phyloP scores from a whole-genome alignment of 2,329 filamentous ascomycete species.

The Botrytis fragariae region DNA sequence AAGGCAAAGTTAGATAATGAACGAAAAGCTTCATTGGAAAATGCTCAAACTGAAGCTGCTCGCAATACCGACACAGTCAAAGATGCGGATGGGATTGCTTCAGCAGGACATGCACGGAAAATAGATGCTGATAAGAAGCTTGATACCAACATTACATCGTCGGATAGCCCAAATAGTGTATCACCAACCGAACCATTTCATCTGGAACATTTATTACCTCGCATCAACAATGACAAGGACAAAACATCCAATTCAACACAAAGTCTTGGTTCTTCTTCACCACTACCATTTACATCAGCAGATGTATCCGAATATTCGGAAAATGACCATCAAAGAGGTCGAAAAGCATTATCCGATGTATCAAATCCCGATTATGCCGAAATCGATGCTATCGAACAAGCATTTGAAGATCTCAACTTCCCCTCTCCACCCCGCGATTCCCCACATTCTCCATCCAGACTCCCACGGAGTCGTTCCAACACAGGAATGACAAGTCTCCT shows the following conservation, averaged over 20 bases:
- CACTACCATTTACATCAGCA: not conserved
- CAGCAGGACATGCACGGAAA: not conserved
- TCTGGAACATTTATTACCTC: slow-evolving; percentile 47
- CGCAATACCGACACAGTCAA: not conserved
- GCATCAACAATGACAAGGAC: slow-evolving; percentile 42
- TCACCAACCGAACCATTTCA: slow-evolving; percentile 51
- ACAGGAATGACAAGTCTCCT: slow-evolving; percentile 34
- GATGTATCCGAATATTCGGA: not conserved
- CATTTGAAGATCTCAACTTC: slow-evolving; percentile 33
- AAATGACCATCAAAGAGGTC: not conserved
- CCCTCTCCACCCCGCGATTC: slow-evolving; percentile 38
- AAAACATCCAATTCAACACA: slow-evolving; percentile 24
- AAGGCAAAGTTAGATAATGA: slow-evolving; percentile 25
- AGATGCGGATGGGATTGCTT: not conserved
- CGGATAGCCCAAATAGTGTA: slow-evolving; percentile 37
- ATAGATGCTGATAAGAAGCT: not conserved
- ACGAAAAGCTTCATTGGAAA: slow-evolving; percentile 27
- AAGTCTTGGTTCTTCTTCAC: not conserved
- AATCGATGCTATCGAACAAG: slow-evolving; percentile 20
- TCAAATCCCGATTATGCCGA: not conserved
- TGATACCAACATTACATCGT: not conserved
- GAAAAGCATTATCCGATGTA: not conserved
- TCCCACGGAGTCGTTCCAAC: slow-evolving; percentile 31
- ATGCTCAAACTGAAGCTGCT: slow-evolving; percentile 18
- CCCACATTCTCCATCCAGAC: slow-evolving; percentile 36